Conservation (phyloP, 2,329 filamentous ascomycete genomes). For the Graphilbum sp. region DNA sequence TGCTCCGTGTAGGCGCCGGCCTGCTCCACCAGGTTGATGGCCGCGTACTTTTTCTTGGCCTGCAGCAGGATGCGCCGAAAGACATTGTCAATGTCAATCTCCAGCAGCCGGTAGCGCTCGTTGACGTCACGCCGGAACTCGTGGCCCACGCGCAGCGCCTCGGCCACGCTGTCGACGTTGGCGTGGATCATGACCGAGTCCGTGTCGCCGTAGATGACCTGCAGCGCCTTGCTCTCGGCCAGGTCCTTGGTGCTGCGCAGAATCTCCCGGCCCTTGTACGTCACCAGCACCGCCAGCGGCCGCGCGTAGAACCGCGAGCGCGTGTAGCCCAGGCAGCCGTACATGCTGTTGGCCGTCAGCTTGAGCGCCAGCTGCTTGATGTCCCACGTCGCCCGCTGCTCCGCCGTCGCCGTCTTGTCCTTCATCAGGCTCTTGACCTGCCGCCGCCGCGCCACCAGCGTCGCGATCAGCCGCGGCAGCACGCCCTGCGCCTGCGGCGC, state of each 20-base stretch:
- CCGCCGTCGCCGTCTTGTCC: constrained; percentile 66
- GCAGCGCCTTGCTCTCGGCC: constrained; percentile 75
- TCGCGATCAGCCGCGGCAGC: constrained; percentile 78
- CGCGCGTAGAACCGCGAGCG: constrained; percentile 96
- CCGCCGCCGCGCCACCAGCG: constrained; percentile 71
- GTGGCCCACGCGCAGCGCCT: constrained; percentile 78
- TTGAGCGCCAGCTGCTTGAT: constrained; percentile 96
- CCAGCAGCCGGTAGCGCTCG: constrained; percentile 76
- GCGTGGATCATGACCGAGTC: constrained; percentile 99
- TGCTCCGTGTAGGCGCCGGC: constrained; percentile 86
- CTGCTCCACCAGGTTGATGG: constrained; percentile 79
- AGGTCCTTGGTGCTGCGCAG: constrained; percentile 88
- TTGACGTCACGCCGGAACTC: constrained; percentile 96
- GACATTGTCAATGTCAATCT: constrained; percentile 96
- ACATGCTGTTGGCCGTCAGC: constrained; percentile 98
- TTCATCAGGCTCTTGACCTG: constrained; percentile 98
- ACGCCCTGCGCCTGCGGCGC: constrained; percentile 65
- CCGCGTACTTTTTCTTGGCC: constrained; percentile 98
- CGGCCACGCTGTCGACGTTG: constrained; percentile 82
- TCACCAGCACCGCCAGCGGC: constrained; percentile 87
- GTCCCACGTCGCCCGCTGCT: constrained; percentile 88
- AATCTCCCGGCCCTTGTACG: constrained; percentile 95
- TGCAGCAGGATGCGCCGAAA: constrained; percentile 87
- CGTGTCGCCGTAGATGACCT: constrained; percentile 97
- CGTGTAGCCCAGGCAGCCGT: constrained; percentile 91